A percentile compares a stretch with the other conserved stretches of the same genome.
These are phyloP conservation scores for Lycium barbarum DNA, from an alignment of 257 asterid genomes.

Conservation along the genomic window DNA sequence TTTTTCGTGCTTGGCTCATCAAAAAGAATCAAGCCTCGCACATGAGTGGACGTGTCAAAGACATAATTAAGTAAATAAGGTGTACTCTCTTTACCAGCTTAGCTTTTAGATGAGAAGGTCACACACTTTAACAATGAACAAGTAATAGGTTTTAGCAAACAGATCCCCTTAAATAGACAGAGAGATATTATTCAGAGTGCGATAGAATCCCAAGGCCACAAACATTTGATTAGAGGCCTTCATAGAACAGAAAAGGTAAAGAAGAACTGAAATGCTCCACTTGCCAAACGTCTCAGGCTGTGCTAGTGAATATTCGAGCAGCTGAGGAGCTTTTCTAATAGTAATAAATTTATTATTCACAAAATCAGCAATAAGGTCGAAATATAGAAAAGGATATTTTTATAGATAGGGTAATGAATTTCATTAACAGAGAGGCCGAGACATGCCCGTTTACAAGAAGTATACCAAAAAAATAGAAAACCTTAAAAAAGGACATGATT, in stretches of 20 bases:
- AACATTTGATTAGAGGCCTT: not conserved
- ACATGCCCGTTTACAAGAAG: not conserved
- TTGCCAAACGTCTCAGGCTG: not conserved
- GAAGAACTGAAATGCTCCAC: conserved; percentile 11
- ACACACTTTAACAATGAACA: not conserved
- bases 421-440: not conserved
- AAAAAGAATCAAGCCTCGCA: too few relatives aligned
- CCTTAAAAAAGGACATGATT: not conserved
- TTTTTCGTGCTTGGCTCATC: too few relatives aligned
- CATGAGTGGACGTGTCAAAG: too few relatives aligned
- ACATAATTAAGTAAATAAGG: too few relatives aligned
- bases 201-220: not conserved
- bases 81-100: too few relatives aligned
- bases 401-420: not conserved
- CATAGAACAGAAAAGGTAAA: not conserved
- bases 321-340: not conserved
- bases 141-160: not conserved
- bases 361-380: not conserved
- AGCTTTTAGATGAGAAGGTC: too few relatives aligned
- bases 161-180: not conserved
- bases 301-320: not conserved
- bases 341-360: not conserved
- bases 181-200: not conserved
- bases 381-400: not conserved
- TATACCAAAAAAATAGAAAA: not conserved